These are phyloP conservation scores for Colletotrichum zoysiae DNA, from an alignment of 2,329 filamentous ascomycete genomes.

Conservation along the genomic window DNA sequence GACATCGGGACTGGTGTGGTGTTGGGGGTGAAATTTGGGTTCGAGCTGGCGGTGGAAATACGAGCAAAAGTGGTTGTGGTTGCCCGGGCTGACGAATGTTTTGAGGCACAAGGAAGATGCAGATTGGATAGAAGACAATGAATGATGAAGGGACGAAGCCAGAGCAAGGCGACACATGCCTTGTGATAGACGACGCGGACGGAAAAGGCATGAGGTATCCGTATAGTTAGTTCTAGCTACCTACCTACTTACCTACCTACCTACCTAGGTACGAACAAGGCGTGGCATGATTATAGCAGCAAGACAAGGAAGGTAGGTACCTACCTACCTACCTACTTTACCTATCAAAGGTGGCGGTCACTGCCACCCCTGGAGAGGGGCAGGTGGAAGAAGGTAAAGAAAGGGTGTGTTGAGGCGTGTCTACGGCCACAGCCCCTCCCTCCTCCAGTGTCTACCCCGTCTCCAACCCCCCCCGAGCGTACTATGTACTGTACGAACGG, in stretches of 20 bases:
- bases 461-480: conserved; percentile 13
- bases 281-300: neutral
- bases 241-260: neutral
- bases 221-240: neutral
- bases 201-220: neutral
- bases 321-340: neutral
- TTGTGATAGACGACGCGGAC: neutral
- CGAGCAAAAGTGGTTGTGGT: conserved; percentile 10
- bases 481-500: conserved; percentile 16
- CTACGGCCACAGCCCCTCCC: conserved; percentile 10
- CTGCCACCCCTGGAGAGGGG: conserved; percentile 2
- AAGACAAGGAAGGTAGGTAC: neutral
- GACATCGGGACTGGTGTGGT: conserved; percentile 9
- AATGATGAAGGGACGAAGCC: neutral
- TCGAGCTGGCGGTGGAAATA: conserved; percentile 19
- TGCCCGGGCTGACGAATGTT: neutral
- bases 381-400: conserved; percentile 1
- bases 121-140: neutral
- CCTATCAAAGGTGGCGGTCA: conserved; percentile 11
- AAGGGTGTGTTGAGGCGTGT: conserved; percentile 1
- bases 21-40: conserved; percentile 7
- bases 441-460: conserved; percentile 6
- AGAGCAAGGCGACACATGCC: neutral
- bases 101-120: neutral
- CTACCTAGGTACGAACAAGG: neutral